Percentiles rank a stretch among this genome's conserved stretches.
phyloP scores from a whole-genome alignment of 2,329 filamentous ascomycete species.

The Coniella lustricola region DNA sequence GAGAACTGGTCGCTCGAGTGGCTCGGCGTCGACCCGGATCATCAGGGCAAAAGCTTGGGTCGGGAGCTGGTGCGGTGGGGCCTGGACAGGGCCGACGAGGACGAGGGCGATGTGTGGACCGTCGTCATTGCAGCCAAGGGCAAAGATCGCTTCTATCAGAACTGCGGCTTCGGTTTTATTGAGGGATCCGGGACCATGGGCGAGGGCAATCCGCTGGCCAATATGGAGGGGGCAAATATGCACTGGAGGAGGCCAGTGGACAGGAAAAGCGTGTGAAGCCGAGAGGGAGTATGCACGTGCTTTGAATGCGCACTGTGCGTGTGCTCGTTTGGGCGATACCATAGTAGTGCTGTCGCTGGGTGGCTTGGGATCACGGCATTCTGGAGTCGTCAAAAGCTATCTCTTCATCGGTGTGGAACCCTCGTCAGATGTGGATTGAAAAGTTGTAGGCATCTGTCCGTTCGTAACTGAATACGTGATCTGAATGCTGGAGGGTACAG shows the following conservation, averaged over 20 bases:
- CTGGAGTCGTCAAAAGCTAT: no score
- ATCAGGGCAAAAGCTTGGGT: slow-evolving; percentile 5
- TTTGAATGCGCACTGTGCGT: no score
- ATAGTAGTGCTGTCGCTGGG: not conserved
- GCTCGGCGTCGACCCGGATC: slow-evolving; percentile 2
- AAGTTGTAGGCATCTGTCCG: no score
- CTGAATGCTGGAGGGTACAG: no score
- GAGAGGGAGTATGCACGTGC: not conserved
- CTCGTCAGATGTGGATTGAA: no score
- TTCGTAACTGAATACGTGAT: no score
- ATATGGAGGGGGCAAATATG: slow-evolving; percentile 1
- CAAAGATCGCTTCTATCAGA: slow-evolving; percentile 3
- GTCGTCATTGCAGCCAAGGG: slow-evolving; percentile 1
- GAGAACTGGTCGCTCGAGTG: slow-evolving; percentile 3
- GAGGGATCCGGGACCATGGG: slow-evolving; percentile 2
- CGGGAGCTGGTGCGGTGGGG: slow-evolving; percentile 9
- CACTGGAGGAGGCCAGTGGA: slow-evolving; percentile 1
- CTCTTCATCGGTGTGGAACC: no score
- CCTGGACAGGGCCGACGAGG: slow-evolving; percentile 4
- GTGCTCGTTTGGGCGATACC: not conserved
- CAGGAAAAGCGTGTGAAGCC: not conserved
- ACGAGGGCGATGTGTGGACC: slow-evolving; percentile 5
- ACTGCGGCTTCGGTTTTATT: slow-evolving; percentile 2
- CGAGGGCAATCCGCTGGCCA: not conserved
- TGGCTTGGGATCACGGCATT: no score